A percentile compares a stretch with the other conserved stretches of the same genome.
Evolutionary conservation across 352 stramenopile genomes (phyloP).

Genomic region (Thalassiosira mediterranea): DNA sequence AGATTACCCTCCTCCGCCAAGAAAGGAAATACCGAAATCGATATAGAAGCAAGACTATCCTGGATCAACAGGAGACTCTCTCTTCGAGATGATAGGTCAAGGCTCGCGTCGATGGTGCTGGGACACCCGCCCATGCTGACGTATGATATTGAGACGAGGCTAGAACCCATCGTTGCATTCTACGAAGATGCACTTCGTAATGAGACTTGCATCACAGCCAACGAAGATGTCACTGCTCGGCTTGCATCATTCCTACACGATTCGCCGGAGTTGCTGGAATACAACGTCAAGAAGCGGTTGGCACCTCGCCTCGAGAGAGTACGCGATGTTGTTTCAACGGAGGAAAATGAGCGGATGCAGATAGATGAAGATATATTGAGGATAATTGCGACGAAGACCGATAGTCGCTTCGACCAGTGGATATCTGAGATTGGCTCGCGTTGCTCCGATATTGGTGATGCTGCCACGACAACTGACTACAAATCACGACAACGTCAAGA

Average conservation of each 20-base stretch:
- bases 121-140: too few relatives aligned
- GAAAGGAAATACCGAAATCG: too few relatives aligned
- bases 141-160: too few relatives aligned
- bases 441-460: background rate
- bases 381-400: conserved; percentile 1
- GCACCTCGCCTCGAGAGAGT: conserved; percentile 11
- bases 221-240: too few relatives aligned
- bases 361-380: conserved; percentile 8
- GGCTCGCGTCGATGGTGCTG: too few relatives aligned
- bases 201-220: too few relatives aligned
- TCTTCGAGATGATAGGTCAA: too few relatives aligned
- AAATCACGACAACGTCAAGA: conserved; percentile 2
- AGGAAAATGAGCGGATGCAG: background rate
- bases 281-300: conserved; percentile 3
- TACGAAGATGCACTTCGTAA: too few relatives aligned
- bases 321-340: background rate
- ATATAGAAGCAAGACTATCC: too few relatives aligned
- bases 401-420: conserved; percentile 4
- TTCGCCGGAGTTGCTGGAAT: conserved; percentile 16
- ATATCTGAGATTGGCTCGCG: background rate
- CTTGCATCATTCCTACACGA: conserved; percentile 15
- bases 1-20: too few relatives aligned
- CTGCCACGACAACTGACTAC: background rate
- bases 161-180: too few relatives aligned
- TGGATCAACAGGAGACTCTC: too few relatives aligned